Base-by-base conservation (phyloP, 2,329 filamentous ascomycete species). In the Trichoderma sp. region DNA sequence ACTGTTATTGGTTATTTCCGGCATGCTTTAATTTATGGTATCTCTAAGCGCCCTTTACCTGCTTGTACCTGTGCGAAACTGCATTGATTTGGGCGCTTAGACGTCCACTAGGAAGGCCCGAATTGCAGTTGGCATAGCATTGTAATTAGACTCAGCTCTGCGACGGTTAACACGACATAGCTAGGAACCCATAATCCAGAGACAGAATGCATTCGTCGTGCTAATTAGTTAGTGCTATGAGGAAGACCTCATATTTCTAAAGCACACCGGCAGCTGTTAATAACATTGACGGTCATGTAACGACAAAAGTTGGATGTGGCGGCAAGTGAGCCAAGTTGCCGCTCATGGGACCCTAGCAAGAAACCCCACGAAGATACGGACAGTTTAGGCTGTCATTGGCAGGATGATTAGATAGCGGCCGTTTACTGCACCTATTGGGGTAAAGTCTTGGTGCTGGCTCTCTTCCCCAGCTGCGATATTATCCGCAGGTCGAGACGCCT, bases 91-190 rank as follows among this genome's bases (percentile, higher is more conserved):
- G 21, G 61, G 61, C 61, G 61, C 61, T 54, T 65, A 66, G 28
- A 30, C 13, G 21, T 43, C 61, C 51, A 56, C 43, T 56, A 65
- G 61, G 34, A 56, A 56, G 60, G 60, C 21, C 60, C 46, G 30
- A 64, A 28, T n/a, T n/a, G 60, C 28, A 63, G n/a, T 32, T 28
- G 28, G 61, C 51, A 65, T 54, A 65, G 60, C 30, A 63, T 34
- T 39, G 60, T 26, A 65, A 65, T 55, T 32, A 32, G 32, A 32
- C 32, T 11, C 32, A 32, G 32, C 32, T 32, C 10, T 32, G 32
- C 32, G 8, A 59, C 39, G 39, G 54, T 21, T 39, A 49, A 14
- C 21, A 8, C 63, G 63, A 52, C 63, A 66, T 21, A 11, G 4
- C n/a, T n/a, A 18, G 10, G n/a, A 2, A 16, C 34, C 11, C 55